Conservation (phyloP, 371 early-diverging fungal species). For the Blakeslea trispora region DNA sequence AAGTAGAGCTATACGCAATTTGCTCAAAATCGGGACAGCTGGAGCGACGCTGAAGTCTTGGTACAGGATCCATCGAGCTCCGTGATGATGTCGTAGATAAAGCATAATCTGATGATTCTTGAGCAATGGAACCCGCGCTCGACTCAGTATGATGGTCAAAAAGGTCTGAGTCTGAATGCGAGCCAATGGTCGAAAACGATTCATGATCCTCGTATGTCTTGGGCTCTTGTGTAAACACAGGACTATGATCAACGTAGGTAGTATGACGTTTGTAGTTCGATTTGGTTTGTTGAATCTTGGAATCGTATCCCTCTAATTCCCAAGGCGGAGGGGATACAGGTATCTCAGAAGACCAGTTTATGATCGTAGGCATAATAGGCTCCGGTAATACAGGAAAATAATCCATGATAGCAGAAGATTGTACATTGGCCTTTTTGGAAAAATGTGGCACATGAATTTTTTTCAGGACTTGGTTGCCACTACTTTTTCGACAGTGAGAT, state of each 20-base stretch:
- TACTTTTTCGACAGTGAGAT: no score
- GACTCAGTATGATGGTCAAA: no score
- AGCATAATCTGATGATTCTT: neutral
- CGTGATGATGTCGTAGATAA: no score
- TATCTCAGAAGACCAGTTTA: conserved; percentile 20
- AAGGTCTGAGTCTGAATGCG: no score
- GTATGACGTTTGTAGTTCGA: conserved; percentile 11
- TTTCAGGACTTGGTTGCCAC: neutral
- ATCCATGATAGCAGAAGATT: neutral
- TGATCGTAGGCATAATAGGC: conserved; percentile 14
- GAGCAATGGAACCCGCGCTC: neutral
- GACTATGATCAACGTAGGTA: neutral
- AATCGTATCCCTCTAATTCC: conserved; percentile 12
- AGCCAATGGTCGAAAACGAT: no score
- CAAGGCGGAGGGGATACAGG: conserved; percentile 23
- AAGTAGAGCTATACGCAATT: neutral
- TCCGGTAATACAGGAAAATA: conserved; percentile 13
- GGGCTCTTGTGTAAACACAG: neutral
- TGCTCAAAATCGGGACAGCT: conserved; percentile 19
- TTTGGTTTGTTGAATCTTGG: no score
- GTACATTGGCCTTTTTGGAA: neutral
- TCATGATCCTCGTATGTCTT: neutral
- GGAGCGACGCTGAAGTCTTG: conserved; percentile 13
- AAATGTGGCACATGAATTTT: conserved; percentile 14
- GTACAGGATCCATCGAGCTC: no score